These are phyloP conservation scores for Fusarium oligoseptatum DNA, from an alignment of 2,329 filamentous ascomycete species.

Conservation along the genomic window DNA sequence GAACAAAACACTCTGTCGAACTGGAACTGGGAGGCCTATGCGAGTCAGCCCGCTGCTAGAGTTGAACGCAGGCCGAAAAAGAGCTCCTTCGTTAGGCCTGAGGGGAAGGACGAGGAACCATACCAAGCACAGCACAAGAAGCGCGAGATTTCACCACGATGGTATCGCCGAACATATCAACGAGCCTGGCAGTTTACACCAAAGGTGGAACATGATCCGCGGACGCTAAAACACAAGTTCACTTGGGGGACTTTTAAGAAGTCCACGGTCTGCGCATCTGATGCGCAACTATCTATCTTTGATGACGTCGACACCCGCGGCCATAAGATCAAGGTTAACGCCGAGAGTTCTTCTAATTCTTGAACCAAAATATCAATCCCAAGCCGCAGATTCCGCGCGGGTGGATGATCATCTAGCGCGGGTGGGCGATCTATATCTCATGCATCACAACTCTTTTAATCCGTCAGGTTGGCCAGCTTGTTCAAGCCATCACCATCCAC, in stretches of 20 bases:
- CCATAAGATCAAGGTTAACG: slow-evolving; percentile 5
- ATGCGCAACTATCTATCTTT: slow-evolving; percentile 61
- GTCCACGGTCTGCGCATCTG: slow-evolving; percentile 48
- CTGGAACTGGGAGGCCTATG: slow-evolving; percentile 62
- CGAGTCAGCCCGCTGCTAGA: slow-evolving; percentile 53
- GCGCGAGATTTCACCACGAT: slow-evolving; percentile 54
- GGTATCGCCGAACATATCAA: slow-evolving; percentile 63
- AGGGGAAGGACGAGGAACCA: slow-evolving; percentile 52
- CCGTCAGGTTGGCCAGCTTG: slow-evolving; percentile 66
- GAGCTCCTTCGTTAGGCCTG: slow-evolving; percentile 42
- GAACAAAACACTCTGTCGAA: not conserved
- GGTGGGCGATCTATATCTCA: not conserved
- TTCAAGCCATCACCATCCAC: slow-evolving; percentile 76
- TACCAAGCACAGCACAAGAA: slow-evolving; percentile 52
- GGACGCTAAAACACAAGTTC: slow-evolving; percentile 52
- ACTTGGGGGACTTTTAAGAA: slow-evolving; percentile 60
- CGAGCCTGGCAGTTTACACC: slow-evolving; percentile 61
- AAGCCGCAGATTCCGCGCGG: not conserved
- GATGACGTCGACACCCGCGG: slow-evolving; percentile 56
- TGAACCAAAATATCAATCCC: not conserved
- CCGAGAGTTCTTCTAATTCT: not conserved
- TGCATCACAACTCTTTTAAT: slow-evolving; percentile 37
- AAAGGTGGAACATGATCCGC: slow-evolving; percentile 54
- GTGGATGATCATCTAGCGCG: not conserved
- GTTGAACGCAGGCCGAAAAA: slow-evolving; percentile 52